These are phyloP conservation scores for Lathyrus tuberosus DNA, from an alignment of 306 rosid genomes.

Conservation along the genomic window DNA sequence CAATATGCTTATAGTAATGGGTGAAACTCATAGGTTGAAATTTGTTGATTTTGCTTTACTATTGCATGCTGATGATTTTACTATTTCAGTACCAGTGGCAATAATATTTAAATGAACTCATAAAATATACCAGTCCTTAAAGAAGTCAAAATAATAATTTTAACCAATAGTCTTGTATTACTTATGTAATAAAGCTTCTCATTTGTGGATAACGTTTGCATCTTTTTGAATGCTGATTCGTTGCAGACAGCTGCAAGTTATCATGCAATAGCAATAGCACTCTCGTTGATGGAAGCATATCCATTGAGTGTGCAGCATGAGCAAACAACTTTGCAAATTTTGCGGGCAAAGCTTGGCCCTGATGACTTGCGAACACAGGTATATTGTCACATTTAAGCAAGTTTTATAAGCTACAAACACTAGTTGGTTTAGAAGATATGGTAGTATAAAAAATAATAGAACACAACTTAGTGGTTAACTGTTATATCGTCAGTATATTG, in stretches of 20 bases:
- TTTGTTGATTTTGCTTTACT: conserved; percentile 25
- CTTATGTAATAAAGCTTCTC: conserved; percentile 30
- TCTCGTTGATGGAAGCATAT: conserved; percentile 98
- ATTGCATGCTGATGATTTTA: background rate
- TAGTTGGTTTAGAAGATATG: conserved; percentile 22
- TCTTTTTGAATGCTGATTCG: conserved; percentile 40
- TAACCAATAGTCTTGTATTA: conserved; percentile 21
- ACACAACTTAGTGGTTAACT: conserved; percentile 4
- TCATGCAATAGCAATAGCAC: conserved; percentile 98
- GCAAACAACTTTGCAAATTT: conserved; percentile 94
- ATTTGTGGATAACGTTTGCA: conserved; percentile 33
- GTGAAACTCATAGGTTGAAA: conserved; percentile 16
- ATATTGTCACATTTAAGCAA: conserved; percentile 38
- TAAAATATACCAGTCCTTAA: background rate
- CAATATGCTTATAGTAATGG: background rate
- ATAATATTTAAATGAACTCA: conserved; percentile 21
- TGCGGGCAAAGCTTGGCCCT: conserved; percentile 93
- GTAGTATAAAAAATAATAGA: conserved; percentile 6
- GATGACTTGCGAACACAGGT: conserved; percentile 98
- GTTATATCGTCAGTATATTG: conserved; percentile 4
- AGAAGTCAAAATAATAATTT: conserved; percentile 14
- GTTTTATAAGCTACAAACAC: background rate
- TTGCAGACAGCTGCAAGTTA: conserved; percentile 98
- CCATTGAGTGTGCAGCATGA: conserved; percentile 98
- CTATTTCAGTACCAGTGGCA: background rate